Evolutionary conservation across 371 early-diverging fungal genomes (phyloP), one percentile per base, ranked within the genome.

Genomic region (Rhizopus microsporus): DNA sequence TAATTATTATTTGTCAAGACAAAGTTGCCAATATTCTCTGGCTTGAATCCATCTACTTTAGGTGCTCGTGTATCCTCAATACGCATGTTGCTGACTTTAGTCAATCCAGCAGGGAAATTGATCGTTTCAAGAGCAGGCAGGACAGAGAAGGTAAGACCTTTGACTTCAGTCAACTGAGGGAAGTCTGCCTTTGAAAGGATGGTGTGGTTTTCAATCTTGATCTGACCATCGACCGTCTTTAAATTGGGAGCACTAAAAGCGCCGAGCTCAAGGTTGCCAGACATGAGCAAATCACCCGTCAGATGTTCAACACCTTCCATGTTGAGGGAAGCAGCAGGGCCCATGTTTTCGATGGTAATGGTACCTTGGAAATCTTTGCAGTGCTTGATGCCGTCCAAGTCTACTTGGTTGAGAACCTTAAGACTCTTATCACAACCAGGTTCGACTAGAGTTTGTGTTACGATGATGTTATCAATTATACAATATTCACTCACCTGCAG

Each of bases 1-100:
- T 75, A 72, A 30, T 76, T 78, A 61, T 85, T 85, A 49, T 72
- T 71, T 40, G 75, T 71, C 13, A 83, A 46, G 0, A 67, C 75
- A 8, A 85, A 60, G 9, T 74, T 67, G 1, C 69, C 55, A n/a
- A 72, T 57, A 3, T 57, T 62, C 12, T 60, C 69, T 0, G 78
- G 57, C 17, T 59, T 58, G 38, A 82, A 65, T 35, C 83, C 83
- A 46, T 64, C 68, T 16, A 83, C 43, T 2, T 58, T 61, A 1
- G 80, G 68, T 29, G 79, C 79, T 29, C 74, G 71, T 8, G 74
- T 72, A 43, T 83, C 83, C 54, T 80, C 69, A 15, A 82, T 67
- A 16, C 59, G 60, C 47, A 83, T 23, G 4, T 45, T 59, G 1
- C 71, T 55, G 30, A 83, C 67, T 17, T 71, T 68, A n/a, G 60